Evolutionary conservation across 257 asterid genomes (phyloP).

Genomic region (Solanum ossicruentum): DNA sequence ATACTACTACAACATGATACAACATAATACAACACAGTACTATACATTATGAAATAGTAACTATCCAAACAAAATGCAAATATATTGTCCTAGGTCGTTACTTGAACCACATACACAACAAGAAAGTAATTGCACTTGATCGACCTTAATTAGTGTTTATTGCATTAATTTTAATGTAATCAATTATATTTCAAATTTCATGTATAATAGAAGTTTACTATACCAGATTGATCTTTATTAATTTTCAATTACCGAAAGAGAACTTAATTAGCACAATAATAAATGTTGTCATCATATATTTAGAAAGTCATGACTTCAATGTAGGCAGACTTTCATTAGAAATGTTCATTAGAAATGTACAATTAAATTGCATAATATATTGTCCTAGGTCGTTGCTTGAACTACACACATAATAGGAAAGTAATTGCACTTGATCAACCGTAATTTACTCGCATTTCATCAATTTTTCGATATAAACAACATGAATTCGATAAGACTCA

Average conservation of each 20-base stretch:
- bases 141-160: not conserved
- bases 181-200: not conserved
- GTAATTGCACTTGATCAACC: not conserved
- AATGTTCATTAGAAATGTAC: not conserved
- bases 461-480: not conserved
- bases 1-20: too few relatives aligned
- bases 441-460: not conserved
- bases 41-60: too few relatives aligned
- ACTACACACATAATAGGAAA: not conserved
- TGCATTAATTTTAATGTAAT: too few relatives aligned
- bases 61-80: too few relatives aligned
- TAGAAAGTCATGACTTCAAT: not conserved
- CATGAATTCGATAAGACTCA: not conserved
- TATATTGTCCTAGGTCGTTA: not conserved
- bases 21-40: too few relatives aligned
- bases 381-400: not conserved
- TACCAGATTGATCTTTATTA: not conserved
- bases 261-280: not conserved
- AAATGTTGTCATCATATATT: not conserved
- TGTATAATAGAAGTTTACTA: not conserved
- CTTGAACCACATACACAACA: not conserved
- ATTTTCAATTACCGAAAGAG: not conserved
- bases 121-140: not conserved
- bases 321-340: not conserved
- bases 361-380: not conserved